Base-by-base conservation (phyloP, 2,329 filamentous ascomycete species). In the Neonectria punicea region DNA sequence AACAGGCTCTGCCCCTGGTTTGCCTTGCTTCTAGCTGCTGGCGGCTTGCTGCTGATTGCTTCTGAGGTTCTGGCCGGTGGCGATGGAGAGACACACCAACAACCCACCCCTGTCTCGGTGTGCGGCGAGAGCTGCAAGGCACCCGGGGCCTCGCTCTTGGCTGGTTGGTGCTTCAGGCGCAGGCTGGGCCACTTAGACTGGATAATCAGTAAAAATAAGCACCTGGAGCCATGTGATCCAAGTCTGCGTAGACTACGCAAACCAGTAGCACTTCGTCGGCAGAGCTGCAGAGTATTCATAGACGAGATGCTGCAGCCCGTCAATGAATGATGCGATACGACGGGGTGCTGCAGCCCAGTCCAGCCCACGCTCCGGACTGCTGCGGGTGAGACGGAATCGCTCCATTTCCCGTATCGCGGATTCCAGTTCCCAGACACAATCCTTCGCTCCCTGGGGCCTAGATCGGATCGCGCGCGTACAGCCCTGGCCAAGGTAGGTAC, bases 371-470 rank as follows among this genome's bases (percentile, higher is more conserved):
- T 53, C 53, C 25, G 47, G 34, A 36, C 14, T 44, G 41, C 51
- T 59, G 53, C 41, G 53, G 64, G 59, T 65, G 60, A 67, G 66
- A 61, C 64, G 25, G 47, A 58, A 34, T 58, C n/a, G 34, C 22
- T 51, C 34, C 7, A 18, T 50, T 51, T 36, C 50, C 44, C 36
- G 53, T 59, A 59, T 62, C 41, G 53, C 18, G 41, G 60, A 63
- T 58, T 56, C 49, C 50, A 55, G 34, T 53, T 51, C 55, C 25
- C 28, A 46, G 36, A 36, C 34, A 30, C 49, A 50, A 47, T 32
- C 49, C 46, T 46, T 53, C 55, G 49, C 43, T 53, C 8, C 28
- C 25, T 20, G n/a, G 36, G 36, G 14, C 39, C 28, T 16, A 44
- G 7, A 22, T 39, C 8, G 11, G 49, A 51, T 51, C 30, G 30